Conservation (phyloP, 805 yeast species). For the Candida silvatica region DNA sequence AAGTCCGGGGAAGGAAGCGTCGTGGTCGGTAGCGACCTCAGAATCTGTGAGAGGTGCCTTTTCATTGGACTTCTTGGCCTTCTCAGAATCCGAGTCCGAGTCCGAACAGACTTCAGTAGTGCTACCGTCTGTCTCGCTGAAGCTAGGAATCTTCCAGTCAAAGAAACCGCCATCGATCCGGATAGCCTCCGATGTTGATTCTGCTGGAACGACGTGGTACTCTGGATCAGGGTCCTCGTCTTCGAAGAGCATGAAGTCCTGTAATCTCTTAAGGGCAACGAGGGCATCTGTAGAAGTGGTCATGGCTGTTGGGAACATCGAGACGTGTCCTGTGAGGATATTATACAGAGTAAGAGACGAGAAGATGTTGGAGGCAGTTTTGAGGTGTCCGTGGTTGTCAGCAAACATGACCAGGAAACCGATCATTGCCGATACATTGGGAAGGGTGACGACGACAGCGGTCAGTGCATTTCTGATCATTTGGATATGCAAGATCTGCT, state of each 20-base stretch:
- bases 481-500: slow-evolving; percentile 52
- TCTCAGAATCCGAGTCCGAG: not conserved
- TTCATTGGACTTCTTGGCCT: not conserved
- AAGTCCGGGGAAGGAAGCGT: slow-evolving; percentile 27
- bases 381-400: slow-evolving; percentile 21
- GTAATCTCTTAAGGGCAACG: slow-evolving; percentile 51
- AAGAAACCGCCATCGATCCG: slow-evolving; percentile 46
- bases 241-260: slow-evolving; percentile 37
- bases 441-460: slow-evolving; percentile 61
- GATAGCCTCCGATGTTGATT: slow-evolving; percentile 30
- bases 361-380: slow-evolving; percentile 56
- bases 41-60: no score
- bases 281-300: slow-evolving; percentile 66
- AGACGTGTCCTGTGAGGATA: slow-evolving; percentile 50
- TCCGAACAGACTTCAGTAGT: not conserved
- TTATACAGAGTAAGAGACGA: slow-evolving; percentile 64
- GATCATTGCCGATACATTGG: slow-evolving; percentile 65
- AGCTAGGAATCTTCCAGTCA: slow-evolving; percentile 52
- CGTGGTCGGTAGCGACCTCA: slow-evolving; percentile 2
- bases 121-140: no score
- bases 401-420: slow-evolving; percentile 36
- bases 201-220: slow-evolving; percentile 7
- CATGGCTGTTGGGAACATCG: slow-evolving; percentile 64
- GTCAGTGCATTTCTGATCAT: slow-evolving; percentile 51
- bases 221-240: slow-evolving; percentile 24